Evolutionary conservation across 176 grass and related monocot genomes (phyloP), one percentile per base, ranked within the genome.

Genomic region (Cenchrus americanus): DNA sequence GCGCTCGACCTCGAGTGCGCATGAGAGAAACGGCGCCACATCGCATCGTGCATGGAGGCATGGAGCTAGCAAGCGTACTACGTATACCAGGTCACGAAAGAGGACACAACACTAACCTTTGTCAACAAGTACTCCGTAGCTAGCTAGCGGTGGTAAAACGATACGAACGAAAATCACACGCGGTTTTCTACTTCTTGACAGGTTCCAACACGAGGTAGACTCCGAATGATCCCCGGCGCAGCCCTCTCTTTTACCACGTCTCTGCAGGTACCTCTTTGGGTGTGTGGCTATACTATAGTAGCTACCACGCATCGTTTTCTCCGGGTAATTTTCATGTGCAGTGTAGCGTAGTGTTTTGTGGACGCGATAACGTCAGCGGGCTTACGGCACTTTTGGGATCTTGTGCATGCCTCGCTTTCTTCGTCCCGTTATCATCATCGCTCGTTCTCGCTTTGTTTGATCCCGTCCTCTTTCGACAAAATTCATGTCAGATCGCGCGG

Each of bases 141-240:
- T 5, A 22, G 34, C 2, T 23, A 70, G 41, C 5, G 21, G 42
- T 1, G 43, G 6, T 44, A 44, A 44, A 9, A 48, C 23, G 44
- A 8, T 61, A 48, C 14, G 7, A 1, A 8, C 14, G 0, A 80
- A 73, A 74, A 75, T 66, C 63, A 13, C 60, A 86, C 84, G 50
- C 84, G 77, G 19, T 58, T 81, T 73, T 75, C 67, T 23, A 11
- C 69, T 58, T 75, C 71, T 80, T 81, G 85, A 86, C 77, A 4
- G 5, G 49, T 86, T 86, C 85, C 46, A 74, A 74, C 10, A n/a
- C 72, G 59, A 46, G 17, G 37, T 8, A 15, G 15, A 32, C 11
- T 14, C 24, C 5, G 12, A 10, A 37, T 37, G 34, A 37, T 37
- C 34, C 3, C 34, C 34, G 34, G 34, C 44, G 8, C 11, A 1